Evolutionary conservation across 306 rosid species (phyloP).

Genomic region (Gleditsia sinensis): DNA sequence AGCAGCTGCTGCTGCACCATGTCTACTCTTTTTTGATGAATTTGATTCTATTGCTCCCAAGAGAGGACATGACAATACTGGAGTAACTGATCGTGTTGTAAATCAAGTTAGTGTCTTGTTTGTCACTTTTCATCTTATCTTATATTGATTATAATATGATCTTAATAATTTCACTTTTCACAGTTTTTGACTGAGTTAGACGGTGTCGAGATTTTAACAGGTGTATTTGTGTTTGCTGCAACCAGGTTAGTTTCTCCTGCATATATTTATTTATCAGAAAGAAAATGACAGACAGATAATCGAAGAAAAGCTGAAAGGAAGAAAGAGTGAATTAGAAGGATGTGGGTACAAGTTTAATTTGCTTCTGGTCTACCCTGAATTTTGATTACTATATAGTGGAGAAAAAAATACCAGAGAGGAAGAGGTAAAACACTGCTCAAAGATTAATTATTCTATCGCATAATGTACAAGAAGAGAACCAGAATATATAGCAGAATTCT

Average conservation of each 20-base stretch:
- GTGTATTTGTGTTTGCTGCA: slow-evolving; percentile 98
- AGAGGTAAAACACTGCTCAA: too few species aligned
- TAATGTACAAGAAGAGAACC: too few species aligned
- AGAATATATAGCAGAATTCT: too few species aligned
- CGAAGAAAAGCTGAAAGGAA: not conserved
- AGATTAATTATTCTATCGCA: too few species aligned
- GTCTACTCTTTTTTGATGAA: slow-evolving; percentile 93
- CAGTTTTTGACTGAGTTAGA: slow-evolving; percentile 97
- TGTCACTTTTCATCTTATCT: slow-evolving; percentile 15
- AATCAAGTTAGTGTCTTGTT: slow-evolving; percentile 69
- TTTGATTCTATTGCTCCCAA: slow-evolving; percentile 98
- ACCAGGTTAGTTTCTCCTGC: slow-evolving; percentile 76
- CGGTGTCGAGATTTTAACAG: slow-evolving; percentile 90
- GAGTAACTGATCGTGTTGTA: slow-evolving; percentile 97
- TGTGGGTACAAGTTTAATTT: slow-evolving; percentile 14
- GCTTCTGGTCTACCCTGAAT: slow-evolving; percentile 16
- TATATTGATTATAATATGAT: slow-evolving; percentile 36
- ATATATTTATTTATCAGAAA: slow-evolving; percentile 24
- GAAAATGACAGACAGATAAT: not conserved
- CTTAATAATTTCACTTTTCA: slow-evolving; percentile 36
- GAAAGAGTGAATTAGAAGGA: slow-evolving; percentile 19
- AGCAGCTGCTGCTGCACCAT: slow-evolving; percentile 97
- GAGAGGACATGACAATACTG: slow-evolving; percentile 99
- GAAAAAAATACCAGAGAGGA: too few species aligned
- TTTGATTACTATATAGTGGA: not conserved